These are phyloP conservation scores for Tetrahymena borealis DNA, from an alignment of 73 alveolate genomes.

Conservation along the genomic window DNA sequence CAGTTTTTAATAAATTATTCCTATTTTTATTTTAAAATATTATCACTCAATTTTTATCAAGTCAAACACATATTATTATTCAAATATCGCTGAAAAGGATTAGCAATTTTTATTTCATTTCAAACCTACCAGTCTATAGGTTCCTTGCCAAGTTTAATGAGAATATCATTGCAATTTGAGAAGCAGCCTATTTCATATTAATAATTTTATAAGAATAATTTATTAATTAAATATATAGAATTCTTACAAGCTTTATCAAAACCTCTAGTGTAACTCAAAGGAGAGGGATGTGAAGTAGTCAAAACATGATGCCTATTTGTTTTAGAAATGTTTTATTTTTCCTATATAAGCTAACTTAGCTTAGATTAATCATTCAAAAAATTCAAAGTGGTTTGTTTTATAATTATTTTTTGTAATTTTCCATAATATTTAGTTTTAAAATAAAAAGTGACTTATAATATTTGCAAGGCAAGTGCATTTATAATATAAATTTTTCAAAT, in stretches of 20 bases:
- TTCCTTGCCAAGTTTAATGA: slow-evolving; percentile 55
- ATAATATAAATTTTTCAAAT: no score
- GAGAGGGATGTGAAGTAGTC: slow-evolving; percentile 90
- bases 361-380: no score
- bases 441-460: no score
- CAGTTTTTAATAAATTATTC: no score
- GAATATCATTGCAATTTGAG: slow-evolving; percentile 67
- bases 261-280: slow-evolving; percentile 75
- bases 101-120: background rate
- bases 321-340: no score
- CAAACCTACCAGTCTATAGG: slow-evolving; percentile 73
- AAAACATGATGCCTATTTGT: slow-evolving; percentile 59
- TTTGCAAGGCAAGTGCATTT: no score
- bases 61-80: no score
- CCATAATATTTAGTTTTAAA: no score
- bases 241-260: slow-evolving; percentile 55
- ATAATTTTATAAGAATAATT: background rate
- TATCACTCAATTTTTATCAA: no score
- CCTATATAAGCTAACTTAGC: no score
- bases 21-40: no score
- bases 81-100: background rate
- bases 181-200: slow-evolving; percentile 46
- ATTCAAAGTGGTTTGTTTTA: background rate
- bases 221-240: background rate
- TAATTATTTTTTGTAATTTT: no score